phyloP scores from a whole-genome alignment of 2,329 filamentous ascomycete species.

The Nectriaceae sp. region DNA sequence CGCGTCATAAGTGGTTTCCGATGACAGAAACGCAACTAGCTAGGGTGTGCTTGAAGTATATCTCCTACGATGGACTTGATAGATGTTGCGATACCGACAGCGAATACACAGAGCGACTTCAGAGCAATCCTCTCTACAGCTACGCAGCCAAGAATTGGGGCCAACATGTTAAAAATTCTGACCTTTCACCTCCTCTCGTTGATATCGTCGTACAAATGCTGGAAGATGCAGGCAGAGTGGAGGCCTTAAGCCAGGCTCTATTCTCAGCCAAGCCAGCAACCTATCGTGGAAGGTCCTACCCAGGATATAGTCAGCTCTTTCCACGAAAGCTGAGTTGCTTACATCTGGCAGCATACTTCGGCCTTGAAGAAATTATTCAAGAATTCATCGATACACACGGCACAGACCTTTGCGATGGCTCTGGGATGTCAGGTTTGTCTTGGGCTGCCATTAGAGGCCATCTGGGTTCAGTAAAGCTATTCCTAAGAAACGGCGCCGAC shows the following conservation, averaged over 20 bases:
- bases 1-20: constrained; percentile 29
- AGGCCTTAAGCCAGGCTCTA: not conserved
- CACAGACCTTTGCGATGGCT: not conserved
- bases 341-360: not conserved
- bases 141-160: not conserved
- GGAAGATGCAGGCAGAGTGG: no score
- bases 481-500: no score
- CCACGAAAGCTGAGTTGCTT: not conserved
- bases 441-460: no score
- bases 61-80: not conserved
- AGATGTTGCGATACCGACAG: not conserved
- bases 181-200: not conserved
- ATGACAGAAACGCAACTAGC: not conserved
- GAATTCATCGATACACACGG: not conserved
- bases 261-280: not conserved
- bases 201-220: not conserved
- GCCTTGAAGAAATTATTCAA: not conserved
- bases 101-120: not conserved
- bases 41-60: not conserved
- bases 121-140: not conserved
- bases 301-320: not conserved
- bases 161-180: not conserved
- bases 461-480: no score
- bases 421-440: no score
- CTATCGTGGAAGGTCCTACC: not conserved